Evolutionary conservation across 805 yeast species (phyloP).

Genomic region (Saccharomyces kudriavzevii): DNA sequence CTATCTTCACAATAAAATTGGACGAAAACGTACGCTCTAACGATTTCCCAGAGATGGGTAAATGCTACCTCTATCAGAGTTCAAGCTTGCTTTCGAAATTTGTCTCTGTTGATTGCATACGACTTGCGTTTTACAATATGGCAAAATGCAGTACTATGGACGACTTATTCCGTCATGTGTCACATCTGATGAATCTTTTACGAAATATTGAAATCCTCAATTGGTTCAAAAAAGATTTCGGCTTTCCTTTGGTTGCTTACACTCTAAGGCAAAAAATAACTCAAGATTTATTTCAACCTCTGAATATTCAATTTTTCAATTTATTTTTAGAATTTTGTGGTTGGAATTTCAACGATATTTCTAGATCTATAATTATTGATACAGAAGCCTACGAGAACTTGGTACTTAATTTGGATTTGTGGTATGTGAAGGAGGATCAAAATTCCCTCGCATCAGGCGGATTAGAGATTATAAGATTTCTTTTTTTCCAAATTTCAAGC

Average conservation of each 20-base stretch:
- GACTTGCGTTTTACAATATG: slow-evolving; percentile 11
- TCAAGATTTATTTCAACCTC: slow-evolving; percentile 15
- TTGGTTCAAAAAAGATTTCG: slow-evolving; percentile 16
- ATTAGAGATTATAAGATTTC: slow-evolving; percentile 40
- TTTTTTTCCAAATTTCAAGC: slow-evolving; percentile 51
- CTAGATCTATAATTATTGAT: slow-evolving; percentile 50
- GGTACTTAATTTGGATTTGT: slow-evolving; percentile 55
- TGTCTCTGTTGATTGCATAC: slow-evolving; percentile 12
- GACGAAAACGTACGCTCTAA: neutral
- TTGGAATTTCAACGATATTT: slow-evolving; percentile 41
- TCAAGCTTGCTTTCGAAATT: slow-evolving; percentile 14
- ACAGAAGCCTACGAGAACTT: slow-evolving; percentile 48
- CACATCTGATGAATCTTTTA: slow-evolving; percentile 16
- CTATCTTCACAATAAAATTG: neutral
- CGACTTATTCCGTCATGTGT: slow-evolving; percentile 8
- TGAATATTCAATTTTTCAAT: slow-evolving; percentile 40
- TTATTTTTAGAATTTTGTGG: slow-evolving; percentile 48
- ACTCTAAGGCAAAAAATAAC: slow-evolving; percentile 9
- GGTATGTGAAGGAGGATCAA: slow-evolving; percentile 29
- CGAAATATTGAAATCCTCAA: slow-evolving; percentile 8
- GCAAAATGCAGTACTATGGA: slow-evolving; percentile 8
- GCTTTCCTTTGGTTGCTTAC: slow-evolving; percentile 18
- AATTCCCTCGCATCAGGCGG: slow-evolving; percentile 2
- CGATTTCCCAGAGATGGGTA: slow-evolving; percentile 6
- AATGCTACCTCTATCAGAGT: slow-evolving; percentile 13